Conservation (phyloP, 1,284 basidiomycete genomes). For the Trichosporon inkin region DNA sequence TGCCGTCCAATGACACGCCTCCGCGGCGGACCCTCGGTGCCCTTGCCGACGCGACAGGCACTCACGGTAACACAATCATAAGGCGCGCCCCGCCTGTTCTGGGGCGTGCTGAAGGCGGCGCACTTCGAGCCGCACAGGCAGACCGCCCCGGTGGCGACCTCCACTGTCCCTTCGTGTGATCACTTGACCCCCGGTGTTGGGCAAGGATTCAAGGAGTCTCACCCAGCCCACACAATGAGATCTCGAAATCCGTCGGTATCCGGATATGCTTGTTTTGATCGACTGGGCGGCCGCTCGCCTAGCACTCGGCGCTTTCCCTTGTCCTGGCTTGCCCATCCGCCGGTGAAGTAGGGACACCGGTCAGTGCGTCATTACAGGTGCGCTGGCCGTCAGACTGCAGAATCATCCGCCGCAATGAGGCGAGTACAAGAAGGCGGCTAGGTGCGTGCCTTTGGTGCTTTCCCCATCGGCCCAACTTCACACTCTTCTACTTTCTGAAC, state of each 20-base stretch:
- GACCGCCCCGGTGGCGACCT: background rate
- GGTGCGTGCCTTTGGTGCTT: no score
- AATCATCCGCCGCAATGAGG: no score
- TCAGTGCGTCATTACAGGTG: no score
- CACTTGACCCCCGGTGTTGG: background rate
- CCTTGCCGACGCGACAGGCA: no score
- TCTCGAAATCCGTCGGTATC: slow-evolving; percentile 7
- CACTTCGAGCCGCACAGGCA: background rate
- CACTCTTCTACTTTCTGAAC: background rate
- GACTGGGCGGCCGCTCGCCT: background rate
- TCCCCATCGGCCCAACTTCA: background rate
- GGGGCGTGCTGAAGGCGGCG: background rate
- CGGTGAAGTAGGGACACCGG: no score
- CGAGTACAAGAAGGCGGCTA: no score
- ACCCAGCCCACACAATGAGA: background rate
- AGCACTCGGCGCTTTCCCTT: background rate
- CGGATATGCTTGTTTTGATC: background rate
- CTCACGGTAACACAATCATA: no score
- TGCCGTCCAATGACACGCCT: background rate
- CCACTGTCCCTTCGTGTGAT: background rate
- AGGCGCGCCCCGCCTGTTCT: background rate
- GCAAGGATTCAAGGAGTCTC: background rate
- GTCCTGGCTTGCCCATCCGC: background rate
- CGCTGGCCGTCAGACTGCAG: no score
- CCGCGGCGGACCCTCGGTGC: background rate